A percentile compares a stretch with the other conserved stretches of the same genome.
Conservation (phyloP, 2,329 filamentous ascomycete genomes). For the Tolypocladium ophioglossoides region DNA sequence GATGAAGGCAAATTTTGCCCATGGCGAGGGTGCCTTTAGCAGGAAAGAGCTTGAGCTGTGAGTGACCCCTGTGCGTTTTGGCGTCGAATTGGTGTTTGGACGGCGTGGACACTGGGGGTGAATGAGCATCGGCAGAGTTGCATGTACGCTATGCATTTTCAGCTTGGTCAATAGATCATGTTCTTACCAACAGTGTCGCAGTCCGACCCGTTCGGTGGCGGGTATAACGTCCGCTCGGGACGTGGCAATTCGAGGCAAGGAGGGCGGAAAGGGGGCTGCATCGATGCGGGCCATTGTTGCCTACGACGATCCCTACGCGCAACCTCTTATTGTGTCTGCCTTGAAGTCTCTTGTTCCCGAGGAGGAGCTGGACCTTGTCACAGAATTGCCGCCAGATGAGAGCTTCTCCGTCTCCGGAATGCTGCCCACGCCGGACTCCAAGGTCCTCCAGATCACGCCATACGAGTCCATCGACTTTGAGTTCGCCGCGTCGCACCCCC, state of each 20-base stretch:
- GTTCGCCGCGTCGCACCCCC: conserved; percentile 51
- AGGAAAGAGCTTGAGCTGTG: conserved; percentile 72
- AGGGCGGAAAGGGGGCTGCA: conserved; percentile 5
- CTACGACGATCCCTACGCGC: conserved; percentile 83
- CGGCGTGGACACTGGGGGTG: neutral
- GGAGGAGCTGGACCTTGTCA: conserved; percentile 44
- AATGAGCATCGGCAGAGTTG: conserved; percentile 6
- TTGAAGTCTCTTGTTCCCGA: conserved; percentile 51
- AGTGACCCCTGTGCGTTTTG: conserved; percentile 36
- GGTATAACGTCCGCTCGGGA: conserved; percentile 5
- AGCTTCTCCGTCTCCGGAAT: conserved; percentile 24
- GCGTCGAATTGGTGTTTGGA: neutral
- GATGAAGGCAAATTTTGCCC: conserved; percentile 86
- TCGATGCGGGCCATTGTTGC: conserved; percentile 58
- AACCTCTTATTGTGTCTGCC: conserved; percentile 72
- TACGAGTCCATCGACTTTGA: conserved; percentile 88
- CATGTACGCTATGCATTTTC: conserved; percentile 17
- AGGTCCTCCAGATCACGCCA: conserved; percentile 66
- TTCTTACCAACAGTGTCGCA: conserved; percentile 23
- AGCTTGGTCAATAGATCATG: conserved; percentile 17
- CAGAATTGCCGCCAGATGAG: conserved; percentile 23
- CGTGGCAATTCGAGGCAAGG: conserved; percentile 10
- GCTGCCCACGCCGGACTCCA: conserved; percentile 23
- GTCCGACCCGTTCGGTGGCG: conserved; percentile 10
- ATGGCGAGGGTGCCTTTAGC: conserved; percentile 50